Evolutionary conservation across 495 filamentous ascomycete genomes (phyloP).

Genomic region (Podospora comata): DNA sequence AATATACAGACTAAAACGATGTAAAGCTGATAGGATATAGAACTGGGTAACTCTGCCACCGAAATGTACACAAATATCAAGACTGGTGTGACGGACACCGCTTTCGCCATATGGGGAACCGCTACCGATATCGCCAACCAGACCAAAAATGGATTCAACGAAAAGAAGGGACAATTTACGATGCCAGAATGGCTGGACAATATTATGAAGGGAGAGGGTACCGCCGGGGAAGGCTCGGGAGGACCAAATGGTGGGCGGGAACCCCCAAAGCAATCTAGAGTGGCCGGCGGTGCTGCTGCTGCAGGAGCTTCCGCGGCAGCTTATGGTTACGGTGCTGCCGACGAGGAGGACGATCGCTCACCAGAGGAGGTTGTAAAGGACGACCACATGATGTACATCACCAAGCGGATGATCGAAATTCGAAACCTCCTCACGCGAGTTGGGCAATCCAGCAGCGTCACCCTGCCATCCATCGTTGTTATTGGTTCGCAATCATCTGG

Average conservation of each 20-base stretch:
- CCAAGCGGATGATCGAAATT: constrained; percentile 99
- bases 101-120: constrained; percentile 62
- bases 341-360: constrained; percentile 65
- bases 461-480: constrained; percentile 92
- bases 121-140: constrained; percentile 73
- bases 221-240: constrained; percentile 34
- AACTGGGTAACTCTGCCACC: constrained; percentile 85
- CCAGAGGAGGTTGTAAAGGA: constrained; percentile 68
- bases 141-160: constrained; percentile 75
- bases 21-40: constrained; percentile 37
- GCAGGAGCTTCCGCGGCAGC: constrained; percentile 65
- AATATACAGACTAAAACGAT: constrained; percentile 21
- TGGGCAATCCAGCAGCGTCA: constrained; percentile 83
- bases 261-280: constrained; percentile 60
- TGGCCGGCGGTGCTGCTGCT: constrained; percentile 55
- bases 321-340: constrained; percentile 69
- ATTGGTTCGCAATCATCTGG: constrained; percentile 98
- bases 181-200: constrained; percentile 84
- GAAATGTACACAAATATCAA: constrained; percentile 71
- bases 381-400: constrained; percentile 99
- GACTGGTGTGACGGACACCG: constrained; percentile 63
- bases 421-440: constrained; percentile 84
- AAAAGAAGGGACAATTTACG: constrained; percentile 73
- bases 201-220: constrained; percentile 60
- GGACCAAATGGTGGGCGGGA: constrained; percentile 46